Base-by-base conservation (phyloP, 2,329 filamentous ascomycete genomes). In the Colletotrichum sp. region DNA sequence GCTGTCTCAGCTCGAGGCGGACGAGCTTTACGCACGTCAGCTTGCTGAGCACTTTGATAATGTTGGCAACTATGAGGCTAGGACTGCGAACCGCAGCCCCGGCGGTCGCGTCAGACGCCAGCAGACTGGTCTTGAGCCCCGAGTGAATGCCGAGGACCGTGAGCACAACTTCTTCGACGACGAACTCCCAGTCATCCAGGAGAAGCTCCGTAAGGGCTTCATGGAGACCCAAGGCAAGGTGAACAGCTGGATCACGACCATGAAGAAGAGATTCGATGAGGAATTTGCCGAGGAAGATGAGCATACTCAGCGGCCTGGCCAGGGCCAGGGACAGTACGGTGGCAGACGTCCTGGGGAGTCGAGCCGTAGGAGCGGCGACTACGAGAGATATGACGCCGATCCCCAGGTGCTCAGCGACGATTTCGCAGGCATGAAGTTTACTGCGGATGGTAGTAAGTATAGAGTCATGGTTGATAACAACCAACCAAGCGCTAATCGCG, bases 161-260 rank as follows among this genome's bases (percentile, higher is more conserved):
- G 95, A 98, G 80, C 94, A 94, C 81, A 98, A 92, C 87, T 99
- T 99, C 84, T 92, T 98, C 79, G 97, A 99, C 80, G 97, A 99
- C 80, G 97, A 99, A 79, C 91, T 99, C 16, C 96, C 97, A 2
- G 93, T 96, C 66, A 98, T 99, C 82, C 93, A 93, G 79, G 95
- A 98, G 83, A 98, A 97, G 81, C 91, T 99, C 79, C 94, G 94
- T 82, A 97, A 98, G 86, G 97, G 97, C 6, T 99, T 99, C 85
- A 82, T 96, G 71, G 96, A 99, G 82, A 98, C 97, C 3, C 97
- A 98, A 86, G 93, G 91, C 71, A 97, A 95, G 82, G 94, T 99
- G 80, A 98, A 98, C 86, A 91, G 92, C 66, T 98, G 96, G 96
- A 95, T 99, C 80, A 94, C 91, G 66, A 96, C 93, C 77, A 88